These are phyloP conservation scores for Echium plantagineum DNA, from an alignment of 257 asterid species.

Conservation along the genomic window DNA sequence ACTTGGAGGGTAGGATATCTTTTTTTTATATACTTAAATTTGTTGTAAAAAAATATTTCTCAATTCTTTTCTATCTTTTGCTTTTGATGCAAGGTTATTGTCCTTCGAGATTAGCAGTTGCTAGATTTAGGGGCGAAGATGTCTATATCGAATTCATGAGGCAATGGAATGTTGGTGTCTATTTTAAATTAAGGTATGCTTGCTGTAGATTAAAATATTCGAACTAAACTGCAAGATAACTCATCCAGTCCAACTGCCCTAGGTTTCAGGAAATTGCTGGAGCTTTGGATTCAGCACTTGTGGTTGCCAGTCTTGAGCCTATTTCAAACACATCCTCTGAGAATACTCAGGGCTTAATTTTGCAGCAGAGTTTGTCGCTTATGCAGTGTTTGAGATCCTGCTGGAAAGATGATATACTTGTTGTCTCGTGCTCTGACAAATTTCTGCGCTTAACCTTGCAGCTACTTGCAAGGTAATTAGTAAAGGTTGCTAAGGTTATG, in stretches of 20 bases:
- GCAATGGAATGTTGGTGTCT: slow-evolving; percentile 93
- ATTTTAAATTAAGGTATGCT: slow-evolving; percentile 70
- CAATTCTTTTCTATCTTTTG: neutral
- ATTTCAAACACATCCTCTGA: slow-evolving; percentile 33
- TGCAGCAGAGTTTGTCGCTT: slow-evolving; percentile 73
- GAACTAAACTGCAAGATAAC: slow-evolving; percentile 12
- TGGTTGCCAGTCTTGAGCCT: slow-evolving; percentile 40
- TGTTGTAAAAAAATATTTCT: neutral
- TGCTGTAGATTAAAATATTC: neutral
- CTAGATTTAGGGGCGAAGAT: slow-evolving; percentile 66
- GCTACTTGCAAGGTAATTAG: slow-evolving; percentile 76
- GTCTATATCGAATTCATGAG: slow-evolving; percentile 79
- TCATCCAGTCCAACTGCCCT: slow-evolving; percentile 24
- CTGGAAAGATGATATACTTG: slow-evolving; percentile 85
- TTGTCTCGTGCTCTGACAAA: slow-evolving; percentile 86
- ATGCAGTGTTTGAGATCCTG: slow-evolving; percentile 85
- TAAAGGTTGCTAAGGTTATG: neutral
- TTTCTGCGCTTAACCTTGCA: slow-evolving; percentile 88
- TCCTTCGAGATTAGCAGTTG: slow-evolving; percentile 54
- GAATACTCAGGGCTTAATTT: slow-evolving; percentile 33
- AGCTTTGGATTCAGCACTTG: slow-evolving; percentile 82
- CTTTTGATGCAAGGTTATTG: slow-evolving; percentile 49
- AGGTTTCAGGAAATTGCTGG: slow-evolving; percentile 99
- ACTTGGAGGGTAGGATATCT: slow-evolving; percentile 64
- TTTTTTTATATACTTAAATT: neutral